Evolutionary conservation across 139 green algal genomes (phyloP).

Genomic region (Chlamydomonas sp.): DNA sequence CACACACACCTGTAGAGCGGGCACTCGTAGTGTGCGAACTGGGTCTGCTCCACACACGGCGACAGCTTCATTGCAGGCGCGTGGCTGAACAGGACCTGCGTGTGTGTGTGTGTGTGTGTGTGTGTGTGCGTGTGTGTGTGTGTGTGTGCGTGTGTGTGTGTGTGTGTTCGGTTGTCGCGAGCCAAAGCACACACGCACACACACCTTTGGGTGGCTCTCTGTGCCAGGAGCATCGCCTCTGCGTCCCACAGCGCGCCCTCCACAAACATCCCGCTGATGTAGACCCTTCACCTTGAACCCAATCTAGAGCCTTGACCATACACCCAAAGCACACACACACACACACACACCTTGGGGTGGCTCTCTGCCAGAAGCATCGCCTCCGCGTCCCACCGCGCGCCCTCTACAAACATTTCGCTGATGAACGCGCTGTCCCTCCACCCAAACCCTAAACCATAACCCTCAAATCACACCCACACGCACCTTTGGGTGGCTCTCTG

Average conservation of each 20-base stretch:
- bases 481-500: conserved; percentile 24
- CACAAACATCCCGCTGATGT: conserved; percentile 51
- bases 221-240: not conserved
- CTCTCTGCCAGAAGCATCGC: not conserved
- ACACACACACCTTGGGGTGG: conserved; percentile 34
- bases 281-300: conserved; percentile 16
- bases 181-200: conserved; percentile 37
- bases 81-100: conserved; percentile 54
- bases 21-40: conserved; percentile 59
- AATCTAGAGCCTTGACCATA: no score
- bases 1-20: conserved; percentile 44
- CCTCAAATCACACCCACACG: conserved; percentile 39
- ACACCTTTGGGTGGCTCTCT: conserved; percentile 23
- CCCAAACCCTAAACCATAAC: no score
- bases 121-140: not conserved
- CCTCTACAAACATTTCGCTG: conserved; percentile 42
- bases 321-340: no score
- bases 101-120: not conserved
- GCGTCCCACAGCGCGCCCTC: conserved; percentile 41
- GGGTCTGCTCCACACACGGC: conserved; percentile 28
- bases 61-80: conserved; percentile 53
- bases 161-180: no score
- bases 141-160: conserved; percentile 5
- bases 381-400: conserved; percentile 28
- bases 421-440: no score